A percentile compares a stretch with the other conserved stretches of the same genome.
phyloP scores from a whole-genome alignment of 1,139 yeast genomes.

The Diutina sp. region DNA sequence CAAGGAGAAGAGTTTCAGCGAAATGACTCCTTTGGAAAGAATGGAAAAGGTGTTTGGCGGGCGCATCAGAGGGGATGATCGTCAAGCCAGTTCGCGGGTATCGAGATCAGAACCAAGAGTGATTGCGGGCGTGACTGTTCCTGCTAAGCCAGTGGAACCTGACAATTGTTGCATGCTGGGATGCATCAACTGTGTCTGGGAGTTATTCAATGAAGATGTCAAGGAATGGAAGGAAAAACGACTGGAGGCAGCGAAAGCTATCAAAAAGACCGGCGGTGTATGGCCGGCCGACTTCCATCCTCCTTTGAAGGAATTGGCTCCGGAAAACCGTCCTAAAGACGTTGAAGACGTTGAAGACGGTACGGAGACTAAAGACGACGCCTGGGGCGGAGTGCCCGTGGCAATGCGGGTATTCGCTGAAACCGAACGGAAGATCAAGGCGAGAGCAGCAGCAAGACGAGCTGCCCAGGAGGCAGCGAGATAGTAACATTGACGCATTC shows the following conservation, averaged over 20 bases:
- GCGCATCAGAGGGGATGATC: slow-evolving; percentile 40
- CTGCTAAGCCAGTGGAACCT: slow-evolving; percentile 75
- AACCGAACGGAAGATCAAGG: slow-evolving; percentile 56
- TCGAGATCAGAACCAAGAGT: slow-evolving; percentile 22
- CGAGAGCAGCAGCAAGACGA: slow-evolving; percentile 4
- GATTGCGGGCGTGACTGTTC: slow-evolving; percentile 69
- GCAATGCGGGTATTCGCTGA: slow-evolving; percentile 75
- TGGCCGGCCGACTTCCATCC: slow-evolving; percentile 84
- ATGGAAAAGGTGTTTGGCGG: slow-evolving; percentile 46
- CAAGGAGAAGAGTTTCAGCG: neutral
- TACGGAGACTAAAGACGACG: slow-evolving; percentile 16
- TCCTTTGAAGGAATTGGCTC: slow-evolving; percentile 29
- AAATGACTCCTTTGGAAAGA: slow-evolving; percentile 31
- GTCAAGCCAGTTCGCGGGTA: slow-evolving; percentile 36
- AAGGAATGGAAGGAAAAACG: slow-evolving; percentile 66
- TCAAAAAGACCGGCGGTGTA: slow-evolving; percentile 34
- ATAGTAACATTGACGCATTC: neutral
- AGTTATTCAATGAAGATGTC: slow-evolving; percentile 73
- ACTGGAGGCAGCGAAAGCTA: slow-evolving; percentile 42
- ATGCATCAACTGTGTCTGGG: slow-evolving; percentile 96
- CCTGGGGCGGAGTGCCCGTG: slow-evolving; percentile 63
- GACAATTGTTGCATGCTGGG: slow-evolving; percentile 98
- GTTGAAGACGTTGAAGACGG: slow-evolving; percentile 6
- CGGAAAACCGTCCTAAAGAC: slow-evolving; percentile 20
- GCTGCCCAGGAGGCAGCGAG: neutral